Conservation (phyloP, 176 grass and related monocot species). For the Pontederia crassipes region DNA sequence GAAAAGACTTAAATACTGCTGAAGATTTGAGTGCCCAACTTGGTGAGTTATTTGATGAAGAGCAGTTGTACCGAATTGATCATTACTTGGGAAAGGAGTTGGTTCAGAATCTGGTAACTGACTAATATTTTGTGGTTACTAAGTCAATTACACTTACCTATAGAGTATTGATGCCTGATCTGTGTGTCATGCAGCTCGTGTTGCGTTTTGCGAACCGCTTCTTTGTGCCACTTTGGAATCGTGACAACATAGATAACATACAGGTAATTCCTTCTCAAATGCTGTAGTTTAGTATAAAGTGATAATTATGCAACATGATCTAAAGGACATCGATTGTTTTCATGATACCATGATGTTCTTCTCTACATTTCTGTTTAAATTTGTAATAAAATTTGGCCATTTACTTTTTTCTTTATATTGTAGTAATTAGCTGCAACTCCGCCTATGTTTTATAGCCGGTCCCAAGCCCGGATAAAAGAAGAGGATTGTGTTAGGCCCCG, state of each 20-base stretch:
- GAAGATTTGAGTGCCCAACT: slow-evolving; percentile 85
- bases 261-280: slow-evolving; percentile 30
- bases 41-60: slow-evolving; percentile 76
- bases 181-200: slow-evolving; percentile 41
- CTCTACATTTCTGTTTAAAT: no score
- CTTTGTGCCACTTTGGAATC: slow-evolving; percentile 87
- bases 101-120: slow-evolving; percentile 86
- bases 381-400: no score
- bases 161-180: no score
- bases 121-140: slow-evolving; percentile 1
- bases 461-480: no score
- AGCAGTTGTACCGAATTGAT: slow-evolving; percentile 85
- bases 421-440: no score
- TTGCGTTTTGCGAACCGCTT: slow-evolving; percentile 91
- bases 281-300: background rate
- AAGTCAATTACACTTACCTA: background rate
- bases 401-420: no score
- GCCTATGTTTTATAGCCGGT: no score
- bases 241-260: slow-evolving; percentile 89
- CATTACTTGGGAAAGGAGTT: slow-evolving; percentile 95
- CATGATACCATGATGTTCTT: no score
- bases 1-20: slow-evolving; percentile 73
- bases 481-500: no score
- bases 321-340: no score
- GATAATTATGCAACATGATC: no score